Base-by-base conservation (phyloP, 140 eudicot genomes). In the Flaveria floridana region DNA sequence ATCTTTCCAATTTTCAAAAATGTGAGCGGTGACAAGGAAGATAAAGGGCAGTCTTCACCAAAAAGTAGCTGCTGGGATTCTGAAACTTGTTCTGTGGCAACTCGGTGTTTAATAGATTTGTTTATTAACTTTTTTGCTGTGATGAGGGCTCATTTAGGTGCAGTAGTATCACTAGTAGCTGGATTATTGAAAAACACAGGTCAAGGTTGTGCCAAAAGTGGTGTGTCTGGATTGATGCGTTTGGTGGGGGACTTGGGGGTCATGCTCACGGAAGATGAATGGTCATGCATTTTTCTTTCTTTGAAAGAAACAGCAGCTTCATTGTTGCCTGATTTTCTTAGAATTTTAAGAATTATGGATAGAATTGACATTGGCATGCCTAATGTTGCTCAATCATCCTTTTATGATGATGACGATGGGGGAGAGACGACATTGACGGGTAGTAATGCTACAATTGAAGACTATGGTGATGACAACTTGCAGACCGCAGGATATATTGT, bases 401-500 rank as follows among this genome's bases (percentile, higher is more conserved):
- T 53, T 65, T 67, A 52, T 69, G 91, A 85, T 65, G 75, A 65
- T 20, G 78, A 79, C 25, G 74, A 78, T 19, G 82, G 30, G 3
- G 69, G 78, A 53, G 92, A 77, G 37, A 68, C 82, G 18, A 59
- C 83, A 50, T 75, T 85, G 55, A 78, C 76, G 39, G 58, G 68
- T 30, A 61, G 73, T 73, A 95, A 82, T 59, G 75, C 72, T 50
- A 28, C 34, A 50, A 52, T 76, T 80, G 86, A 82, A 47, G 95
- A 76, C 15, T 71, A 69, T 20, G 96, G 81, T 44, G 95, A 88
- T 82, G 97, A 90, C 71, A 83, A 85, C 77, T 79, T 90, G 76
- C 99, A 95, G 76, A 85, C 90, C 13, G 96, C 90, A 14, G 87
- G 91, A 47, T 91, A 90, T 78, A 78, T 91, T 51, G 86, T 95